Base-by-base conservation (phyloP, 768 basidiomycete species). In the Psilocybe cyanescens region DNA sequence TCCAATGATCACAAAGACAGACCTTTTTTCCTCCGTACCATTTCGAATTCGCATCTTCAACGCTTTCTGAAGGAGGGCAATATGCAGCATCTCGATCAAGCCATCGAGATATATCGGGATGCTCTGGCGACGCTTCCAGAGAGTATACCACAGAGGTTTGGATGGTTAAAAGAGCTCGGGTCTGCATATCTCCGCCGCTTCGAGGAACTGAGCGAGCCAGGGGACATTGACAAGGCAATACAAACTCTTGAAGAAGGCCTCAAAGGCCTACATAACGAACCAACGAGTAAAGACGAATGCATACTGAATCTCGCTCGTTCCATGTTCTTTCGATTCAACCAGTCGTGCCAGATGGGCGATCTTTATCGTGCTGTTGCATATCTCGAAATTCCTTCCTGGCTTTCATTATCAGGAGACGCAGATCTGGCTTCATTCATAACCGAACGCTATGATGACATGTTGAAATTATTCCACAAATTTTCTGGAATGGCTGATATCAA, bases 271-370 rank as follows among this genome's bases (percentile, higher is more conserved):
- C 2, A 37, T 24, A 45, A 56, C n/a, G 45, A 56, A 17, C 29
- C 41, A 45, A 9, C 8, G 11, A 31, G 8, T 2, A 28, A 29
- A 29, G 24, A 4, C 24, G 47, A 49, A 24, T 35, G 45, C 46
- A 12, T 35, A 3, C 8, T 30, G 8, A 37, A 48, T 6, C 31
- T 57, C 5, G 14, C 46, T 31, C 45, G 12, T 8, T 33, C 45
- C 4, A n/a, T 57, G 7, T 57, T 49, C 47, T 14, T 47, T 17
- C 55, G 55, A 17, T 56, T 56, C 16, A 41, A 56, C 19, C 24
- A 46, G 14, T 31, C 31, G 24, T 39, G 24, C 7, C 11, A 31
- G 2, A 29, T 56, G 14, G 41, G 33, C 28, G 55, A 56, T 24
- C 41, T 56, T 19, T 19, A 56, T 12, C 11, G 14, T 12, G 55